Conservation (phyloP, 495 filamentous ascomycete genomes). For the Podospora anserina region DNA sequence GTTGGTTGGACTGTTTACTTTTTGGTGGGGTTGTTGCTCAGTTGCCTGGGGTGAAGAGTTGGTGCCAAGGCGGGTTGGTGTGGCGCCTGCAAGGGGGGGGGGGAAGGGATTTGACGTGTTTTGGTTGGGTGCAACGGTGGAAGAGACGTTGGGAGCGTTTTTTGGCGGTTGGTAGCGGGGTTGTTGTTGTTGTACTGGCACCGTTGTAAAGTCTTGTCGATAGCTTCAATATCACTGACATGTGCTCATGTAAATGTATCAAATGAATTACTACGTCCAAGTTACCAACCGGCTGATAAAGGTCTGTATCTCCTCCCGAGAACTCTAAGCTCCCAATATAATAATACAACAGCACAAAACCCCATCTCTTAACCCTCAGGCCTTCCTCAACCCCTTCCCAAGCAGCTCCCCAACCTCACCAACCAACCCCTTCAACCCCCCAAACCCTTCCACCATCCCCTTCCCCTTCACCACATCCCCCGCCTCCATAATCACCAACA, state of each 20-base stretch:
- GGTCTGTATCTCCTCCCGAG: no score
- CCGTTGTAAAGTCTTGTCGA: not conserved
- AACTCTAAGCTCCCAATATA: no score
- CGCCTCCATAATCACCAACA: slow-evolving; percentile 71
- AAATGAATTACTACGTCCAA: no score
- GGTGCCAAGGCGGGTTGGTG: not conserved
- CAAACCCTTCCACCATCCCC: slow-evolving; percentile 53
- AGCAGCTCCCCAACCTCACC: slow-evolving; percentile 49
- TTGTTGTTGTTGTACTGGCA: no score
- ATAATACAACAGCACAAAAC: not conserved
- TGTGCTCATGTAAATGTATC: not conserved
- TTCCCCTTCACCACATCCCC: slow-evolving; percentile 56
- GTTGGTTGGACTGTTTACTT: slow-evolving; percentile 14
- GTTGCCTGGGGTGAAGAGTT: slow-evolving; percentile 28
- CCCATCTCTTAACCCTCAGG: slow-evolving; percentile 6
- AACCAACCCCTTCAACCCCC: slow-evolving; percentile 54
- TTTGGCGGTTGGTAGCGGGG: no score
- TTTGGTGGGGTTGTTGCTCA: slow-evolving; percentile 17
- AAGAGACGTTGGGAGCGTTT: no score
- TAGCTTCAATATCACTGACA: not conserved
- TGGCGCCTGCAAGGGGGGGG: not conserved
- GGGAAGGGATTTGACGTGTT: not conserved
- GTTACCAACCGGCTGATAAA: no score
- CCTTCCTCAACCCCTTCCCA: slow-evolving; percentile 39
- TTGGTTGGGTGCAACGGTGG: not conserved